Evolutionary conservation across 108 stramenopile species (phyloP), one percentile per base, ranked within the genome.

Genomic region (Cyclostephanos invisitatus): DNA sequence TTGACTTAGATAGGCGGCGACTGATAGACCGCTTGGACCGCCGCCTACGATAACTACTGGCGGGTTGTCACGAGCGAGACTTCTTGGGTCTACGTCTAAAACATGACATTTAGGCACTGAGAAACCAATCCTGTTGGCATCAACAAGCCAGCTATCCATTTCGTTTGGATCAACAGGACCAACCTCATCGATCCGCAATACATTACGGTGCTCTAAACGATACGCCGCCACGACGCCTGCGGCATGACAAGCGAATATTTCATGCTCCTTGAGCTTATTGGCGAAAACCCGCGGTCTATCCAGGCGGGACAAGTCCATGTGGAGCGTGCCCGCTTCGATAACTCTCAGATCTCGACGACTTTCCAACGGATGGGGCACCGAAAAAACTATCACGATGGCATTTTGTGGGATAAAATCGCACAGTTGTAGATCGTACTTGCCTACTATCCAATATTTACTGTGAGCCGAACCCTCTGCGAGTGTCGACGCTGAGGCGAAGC

Each of bases 221-320:
- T 77, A 49, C 10, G 70, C 77, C 18, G 84, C 84, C 3, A 85
- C 84, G 27, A 51, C 55, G 38, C 81, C 70, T n/a, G 84, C 84
- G 28, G 84, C 81, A 50, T 85, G 84, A 35, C 84, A 85, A 22
- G 84, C 84, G 75, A 85, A 85, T 21, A 85, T 82, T 57, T 85
- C 84, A n/a, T 85, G 56, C 12, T 12, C 84, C 46, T 60, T 68
- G 38, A 85, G 77, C 72, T 85, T 85, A 68, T 85, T 85, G 22
- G 77, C 67, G 48, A 85, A 85, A 9, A 51, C 24, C 17, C 84
- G 72, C 28, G 84, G 84, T 50, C 81, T 75, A 57, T 85, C 84
- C 47, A 85, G 53, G 35, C 37, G 48, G 10, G 42, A 17, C 18
- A 82, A 15, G 70, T 85, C 84, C 67, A 85, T 82, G 55, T 82